Conservation (phyloP, 1,284 basidiomycete species). For the Cryptococcus jaspeensis region DNA sequence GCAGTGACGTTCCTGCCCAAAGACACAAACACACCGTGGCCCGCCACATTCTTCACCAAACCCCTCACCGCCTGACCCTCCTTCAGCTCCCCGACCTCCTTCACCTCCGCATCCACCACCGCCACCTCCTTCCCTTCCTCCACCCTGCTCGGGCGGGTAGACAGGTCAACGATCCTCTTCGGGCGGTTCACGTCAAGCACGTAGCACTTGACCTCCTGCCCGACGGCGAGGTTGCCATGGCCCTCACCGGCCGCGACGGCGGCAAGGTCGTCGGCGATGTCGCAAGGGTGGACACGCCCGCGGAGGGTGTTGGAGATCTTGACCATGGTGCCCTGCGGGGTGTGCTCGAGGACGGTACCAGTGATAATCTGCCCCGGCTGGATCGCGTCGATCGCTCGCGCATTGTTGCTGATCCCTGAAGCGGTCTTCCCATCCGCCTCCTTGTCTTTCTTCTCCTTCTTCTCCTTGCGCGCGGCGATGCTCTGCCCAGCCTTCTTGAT, state of each 20-base stretch:
- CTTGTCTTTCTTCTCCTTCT: slow-evolving; percentile 20
- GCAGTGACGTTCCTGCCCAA: slow-evolving; percentile 80
- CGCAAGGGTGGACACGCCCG: slow-evolving; percentile 75
- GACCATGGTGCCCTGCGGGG: slow-evolving; percentile 65
- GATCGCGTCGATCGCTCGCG: slow-evolving; percentile 66
- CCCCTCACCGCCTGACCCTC: slow-evolving; percentile 75
- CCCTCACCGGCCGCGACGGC: slow-evolving; percentile 44
- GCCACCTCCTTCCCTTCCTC: slow-evolving; percentile 47
- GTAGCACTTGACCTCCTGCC: slow-evolving; percentile 66
- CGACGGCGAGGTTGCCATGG: slow-evolving; percentile 62
- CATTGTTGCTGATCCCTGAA: slow-evolving; percentile 54
- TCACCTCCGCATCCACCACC: slow-evolving; percentile 69
- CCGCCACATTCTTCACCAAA: slow-evolving; percentile 79
- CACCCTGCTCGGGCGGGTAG: slow-evolving; percentile 71
- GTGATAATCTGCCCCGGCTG: slow-evolving; percentile 68
- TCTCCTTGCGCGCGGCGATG: slow-evolving; percentile 2
- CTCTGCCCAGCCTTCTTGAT: slow-evolving; percentile 49
- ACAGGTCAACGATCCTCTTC: slow-evolving; percentile 70
- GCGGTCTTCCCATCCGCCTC: slow-evolving; percentile 53
- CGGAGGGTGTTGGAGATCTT: slow-evolving; percentile 69
- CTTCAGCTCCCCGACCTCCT: slow-evolving; percentile 64
- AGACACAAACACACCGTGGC: slow-evolving; percentile 84
- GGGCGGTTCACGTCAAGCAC: slow-evolving; percentile 67
- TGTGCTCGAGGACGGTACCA: slow-evolving; percentile 72
- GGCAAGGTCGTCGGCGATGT: slow-evolving; percentile 72